Evolutionary conservation across 495 filamentous ascomycete genomes (phyloP), one percentile per base, ranked within the genome.

Genomic region (Bombardia bombarda): DNA sequence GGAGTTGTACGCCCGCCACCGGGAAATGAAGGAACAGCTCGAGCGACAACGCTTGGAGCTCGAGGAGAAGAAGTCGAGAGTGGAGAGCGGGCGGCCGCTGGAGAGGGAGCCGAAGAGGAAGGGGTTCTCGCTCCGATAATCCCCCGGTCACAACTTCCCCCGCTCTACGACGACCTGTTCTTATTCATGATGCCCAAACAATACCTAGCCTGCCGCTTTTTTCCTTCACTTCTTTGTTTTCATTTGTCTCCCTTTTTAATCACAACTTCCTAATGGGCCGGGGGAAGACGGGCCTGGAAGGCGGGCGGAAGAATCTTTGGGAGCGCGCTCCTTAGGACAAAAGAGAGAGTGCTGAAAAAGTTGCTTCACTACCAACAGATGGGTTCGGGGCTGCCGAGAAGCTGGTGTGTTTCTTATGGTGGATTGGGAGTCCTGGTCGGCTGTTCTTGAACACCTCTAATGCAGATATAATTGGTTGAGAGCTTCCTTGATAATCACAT

Each of bases 11-110:
- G 88, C 93, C 43, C 83, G 92, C 55, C 92, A 98, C 70, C 79
- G 88, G 57, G 92, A 98, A 75, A 98, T 98, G 92, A 98, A 97
- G 75, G 92, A 98, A 52, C 90, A 97, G 67, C 79, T 98, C 46
- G 93, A 98, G 56, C 78, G 87, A 47, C 93, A 97, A 71, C 82
- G 89, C 61, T 60, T 75, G 62, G 92, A 98, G 64, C 77, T 98
- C 54, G 92, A 98, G 59, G 92, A 98, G 63, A 98, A 98, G 83
- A 98, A 96, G 71, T 52, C 73, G 40, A 79, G 92, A 50, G 70
- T 98, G 70, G 92, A 98, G 68, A 94, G 78, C 57, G 92, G 92
- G 56, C 74, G 90, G 55, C 93, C 93, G 43, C 68, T 97, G 73
- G 92, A 97, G 74, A 87, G 96, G 73, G 90, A 95, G 75, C 84